Base-by-base conservation (phyloP, 768 basidiomycete species). In the Amanita polypyramis region DNA sequence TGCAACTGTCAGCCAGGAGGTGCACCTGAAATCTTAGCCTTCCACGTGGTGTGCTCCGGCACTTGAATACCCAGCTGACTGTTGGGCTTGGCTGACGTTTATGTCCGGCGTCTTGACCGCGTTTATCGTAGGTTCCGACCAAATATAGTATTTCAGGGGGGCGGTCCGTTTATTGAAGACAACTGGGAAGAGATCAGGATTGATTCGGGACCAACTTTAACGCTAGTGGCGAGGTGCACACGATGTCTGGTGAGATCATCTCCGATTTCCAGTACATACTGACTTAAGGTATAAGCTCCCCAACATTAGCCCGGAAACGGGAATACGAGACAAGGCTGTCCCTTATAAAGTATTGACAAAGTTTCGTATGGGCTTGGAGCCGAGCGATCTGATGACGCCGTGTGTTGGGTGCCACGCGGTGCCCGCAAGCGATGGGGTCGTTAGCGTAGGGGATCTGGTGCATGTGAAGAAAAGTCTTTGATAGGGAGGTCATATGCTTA, bases 291-390 rank as follows among this genome's bases (percentile, higher is more conserved):
- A 35, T 10, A 23, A 40, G 47, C 33, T 48, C 15, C 86, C 86
- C 12, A 88, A 89, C 54, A 75, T 89, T 12, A 75, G 77, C 55
- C 73, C 82, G 0, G 65, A 68, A 35, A 80, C 78, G 3, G 86
- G 85, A 25, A 60, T 72, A 15, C 74, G 78, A 15, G 85, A 90
- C 56, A 70, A 70, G 12, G 82, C 83, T 0, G 85, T 89, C 3
- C 86, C 86, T 4, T 85, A 68, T 64, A 86, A 89, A 62, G 74
- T 79, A 5, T 58, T 87, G 8, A 80, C 79, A 75, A 85, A 82
- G 66, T 81, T 84, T 60, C 75, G 85, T 32, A 75, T 61, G 25
- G 78, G 80, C 14, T 47, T 82, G 43, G 77, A 84, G 58, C 73
- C 75, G 0, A 57, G 50, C 17, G 54, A 67, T 1, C 69, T 68